A percentile compares a stretch with the other conserved stretches of the same genome.
These are phyloP conservation scores for Cladochytrium tenue DNA, from an alignment of 371 early-diverging fungal species.

Conservation along the genomic window DNA sequence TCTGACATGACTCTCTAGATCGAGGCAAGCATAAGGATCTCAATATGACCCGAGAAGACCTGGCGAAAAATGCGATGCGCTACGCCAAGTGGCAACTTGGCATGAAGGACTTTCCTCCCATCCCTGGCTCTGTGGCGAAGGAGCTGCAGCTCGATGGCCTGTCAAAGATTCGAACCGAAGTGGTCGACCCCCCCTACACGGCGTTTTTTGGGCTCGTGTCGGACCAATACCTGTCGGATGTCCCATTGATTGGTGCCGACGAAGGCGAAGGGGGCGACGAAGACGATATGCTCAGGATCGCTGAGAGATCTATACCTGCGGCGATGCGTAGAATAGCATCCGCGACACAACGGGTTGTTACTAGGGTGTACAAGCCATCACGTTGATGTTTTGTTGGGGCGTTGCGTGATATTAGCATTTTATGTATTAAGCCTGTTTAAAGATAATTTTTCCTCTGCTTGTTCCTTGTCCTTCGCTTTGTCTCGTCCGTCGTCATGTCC, in stretches of 20 bases:
- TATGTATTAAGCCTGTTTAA: no score
- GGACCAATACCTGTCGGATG: neutral
- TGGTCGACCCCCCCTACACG: neutral
- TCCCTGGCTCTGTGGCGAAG: neutral
- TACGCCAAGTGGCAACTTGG: neutral
- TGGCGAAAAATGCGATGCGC: neutral
- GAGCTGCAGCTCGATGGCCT: neutral
- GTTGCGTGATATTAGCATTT: no score
- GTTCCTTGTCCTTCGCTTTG: no score
- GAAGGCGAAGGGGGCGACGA: neutral
- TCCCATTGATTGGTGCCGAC: neutral
- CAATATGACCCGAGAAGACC: neutral
- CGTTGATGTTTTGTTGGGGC: no score
- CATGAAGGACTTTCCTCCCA: neutral
- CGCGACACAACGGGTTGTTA: no score
- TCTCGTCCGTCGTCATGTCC: neutral
- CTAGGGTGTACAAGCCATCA: no score
- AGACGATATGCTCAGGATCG: neutral
- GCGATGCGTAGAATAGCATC: no score
- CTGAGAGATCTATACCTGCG: neutral
- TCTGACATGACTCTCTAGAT: no score
- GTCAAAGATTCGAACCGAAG: neutral
- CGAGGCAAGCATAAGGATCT: neutral
- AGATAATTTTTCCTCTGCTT: no score
- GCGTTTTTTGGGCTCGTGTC: neutral